Evolutionary conservation across 176 grass and related monocot genomes (phyloP).

Genomic region (Oryza meyeriana): DNA sequence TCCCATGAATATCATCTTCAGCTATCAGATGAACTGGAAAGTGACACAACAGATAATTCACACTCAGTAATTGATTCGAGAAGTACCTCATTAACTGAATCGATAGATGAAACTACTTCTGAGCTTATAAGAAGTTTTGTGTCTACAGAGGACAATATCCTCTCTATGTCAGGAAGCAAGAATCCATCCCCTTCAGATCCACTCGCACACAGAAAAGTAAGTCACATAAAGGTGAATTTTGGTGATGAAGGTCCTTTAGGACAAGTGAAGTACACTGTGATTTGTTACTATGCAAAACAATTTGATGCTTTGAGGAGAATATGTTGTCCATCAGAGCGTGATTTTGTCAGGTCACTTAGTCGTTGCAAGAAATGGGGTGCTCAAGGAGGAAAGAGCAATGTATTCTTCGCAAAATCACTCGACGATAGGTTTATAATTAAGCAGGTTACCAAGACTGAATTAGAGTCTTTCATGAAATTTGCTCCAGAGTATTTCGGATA

Average conservation of each 20-base stretch:
- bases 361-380: conserved; percentile 99
- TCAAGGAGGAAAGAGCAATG: conserved; percentile 98
- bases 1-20: conserved; percentile 83
- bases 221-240: conserved; percentile 89
- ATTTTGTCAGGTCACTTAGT: conserved; percentile 95
- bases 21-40: conserved; percentile 64
- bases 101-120: conserved; percentile 54
- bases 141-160: conserved; percentile 44
- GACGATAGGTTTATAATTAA: conserved; percentile 98
- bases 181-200: conserved; percentile 41
- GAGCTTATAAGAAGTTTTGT: conserved; percentile 72
- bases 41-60: conserved; percentile 35
- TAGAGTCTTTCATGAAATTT: conserved; percentile 96
- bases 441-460: conserved; percentile 91
- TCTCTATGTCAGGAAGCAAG: conserved; percentile 48
- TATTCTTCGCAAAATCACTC: conserved; percentile 98
- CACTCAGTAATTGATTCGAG: conserved; percentile 36
- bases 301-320: conserved; percentile 85
- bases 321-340: conserved; percentile 89
- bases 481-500: conserved; percentile 92
- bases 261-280: conserved; percentile 80
- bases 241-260: conserved; percentile 67
- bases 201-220: conserved; percentile 54
- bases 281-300: conserved; percentile 86
- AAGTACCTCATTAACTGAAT: conserved; percentile 57